A percentile compares a stretch with the other conserved stretches of the same genome.
Conservation (phyloP, 495 filamentous ascomycete species). For the Gamarada debralockiae region DNA sequence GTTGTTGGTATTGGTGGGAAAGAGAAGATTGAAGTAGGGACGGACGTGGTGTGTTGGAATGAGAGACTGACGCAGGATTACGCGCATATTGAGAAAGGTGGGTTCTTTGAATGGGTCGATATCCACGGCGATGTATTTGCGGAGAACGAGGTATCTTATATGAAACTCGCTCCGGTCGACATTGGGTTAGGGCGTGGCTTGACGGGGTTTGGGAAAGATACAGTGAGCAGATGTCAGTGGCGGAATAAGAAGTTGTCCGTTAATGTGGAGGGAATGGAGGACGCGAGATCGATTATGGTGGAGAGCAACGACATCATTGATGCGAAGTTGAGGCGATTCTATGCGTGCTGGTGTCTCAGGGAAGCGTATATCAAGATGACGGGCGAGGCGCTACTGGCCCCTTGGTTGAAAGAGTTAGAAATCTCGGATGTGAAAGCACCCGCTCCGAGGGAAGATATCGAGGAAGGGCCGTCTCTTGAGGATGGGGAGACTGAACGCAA, state of each 20-base stretch:
- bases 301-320: constrained; percentile 42
- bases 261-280: background rate
- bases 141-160: constrained; percentile 47
- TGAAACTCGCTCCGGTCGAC: constrained; percentile 35
- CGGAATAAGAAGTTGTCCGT: constrained; percentile 9
- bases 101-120: constrained; percentile 66
- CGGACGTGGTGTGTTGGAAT: constrained; percentile 72
- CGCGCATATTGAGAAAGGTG: constrained; percentile 30
- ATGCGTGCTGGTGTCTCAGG: constrained; percentile 83
- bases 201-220: constrained; percentile 15
- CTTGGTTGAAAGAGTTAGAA: constrained; percentile 68
- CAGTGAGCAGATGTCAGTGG: constrained; percentile 17
- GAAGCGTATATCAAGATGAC: constrained; percentile 95
- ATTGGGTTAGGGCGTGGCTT: background rate
- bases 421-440: constrained; percentile 63
- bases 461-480: constrained; percentile 50
- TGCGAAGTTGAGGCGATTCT: constrained; percentile 71
- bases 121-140: constrained; percentile 81
- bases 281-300: constrained; percentile 26
- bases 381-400: constrained; percentile 78
- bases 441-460: constrained; percentile 50
- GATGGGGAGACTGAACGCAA: constrained; percentile 51
- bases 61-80: constrained; percentile 55
- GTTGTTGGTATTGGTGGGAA: constrained; percentile 27
- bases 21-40: constrained; percentile 43